Conservation (phyloP, 768 basidiomycete genomes). For the Mycena kentingensis region DNA sequence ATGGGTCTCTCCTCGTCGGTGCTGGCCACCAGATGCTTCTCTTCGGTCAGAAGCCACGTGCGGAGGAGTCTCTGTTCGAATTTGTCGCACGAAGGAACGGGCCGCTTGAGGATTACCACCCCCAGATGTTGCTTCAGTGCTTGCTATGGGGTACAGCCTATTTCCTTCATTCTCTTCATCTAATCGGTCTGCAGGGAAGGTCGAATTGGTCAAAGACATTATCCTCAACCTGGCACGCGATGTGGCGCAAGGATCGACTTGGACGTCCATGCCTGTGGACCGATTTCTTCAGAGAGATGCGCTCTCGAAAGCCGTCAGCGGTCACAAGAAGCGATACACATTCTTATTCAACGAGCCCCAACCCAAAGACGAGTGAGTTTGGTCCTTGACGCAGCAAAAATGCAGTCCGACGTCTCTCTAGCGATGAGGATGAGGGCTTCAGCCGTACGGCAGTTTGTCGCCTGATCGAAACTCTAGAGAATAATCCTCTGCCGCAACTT, state of each 20-base stretch:
- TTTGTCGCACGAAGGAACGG: conserved; percentile 83
- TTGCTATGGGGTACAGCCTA: conserved; percentile 78
- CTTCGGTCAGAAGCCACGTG: conserved; percentile 54
- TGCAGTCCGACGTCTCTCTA: not conserved
- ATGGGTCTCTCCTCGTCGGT: conserved; percentile 80
- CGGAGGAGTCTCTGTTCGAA: conserved; percentile 67
- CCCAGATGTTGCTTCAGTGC: conserved; percentile 90
- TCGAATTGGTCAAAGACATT: conserved; percentile 82
- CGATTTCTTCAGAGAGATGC: conserved; percentile 50
- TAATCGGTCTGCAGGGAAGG: conserved; percentile 58
- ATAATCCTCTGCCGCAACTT: conserved; percentile 65
- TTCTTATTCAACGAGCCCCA: conserved; percentile 54
- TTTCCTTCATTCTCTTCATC: not conserved
- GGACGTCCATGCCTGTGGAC: conserved; percentile 59
- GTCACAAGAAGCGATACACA: conserved; percentile 46
- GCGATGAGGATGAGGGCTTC: conserved; percentile 54
- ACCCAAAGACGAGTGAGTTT: conserved; percentile 47
- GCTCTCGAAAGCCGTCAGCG: not conserved
- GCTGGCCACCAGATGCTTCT: conserved; percentile 84
- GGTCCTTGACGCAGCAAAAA: not conserved
- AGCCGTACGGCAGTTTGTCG: conserved; percentile 59
- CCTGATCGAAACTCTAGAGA: conserved; percentile 67
- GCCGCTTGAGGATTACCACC: conserved; percentile 89
- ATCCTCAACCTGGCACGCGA: conserved; percentile 64
- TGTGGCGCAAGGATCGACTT: conserved; percentile 35